Base-by-base conservation (phyloP, 805 yeast genomes). In the Vanderwaltozyma verrucispora region DNA sequence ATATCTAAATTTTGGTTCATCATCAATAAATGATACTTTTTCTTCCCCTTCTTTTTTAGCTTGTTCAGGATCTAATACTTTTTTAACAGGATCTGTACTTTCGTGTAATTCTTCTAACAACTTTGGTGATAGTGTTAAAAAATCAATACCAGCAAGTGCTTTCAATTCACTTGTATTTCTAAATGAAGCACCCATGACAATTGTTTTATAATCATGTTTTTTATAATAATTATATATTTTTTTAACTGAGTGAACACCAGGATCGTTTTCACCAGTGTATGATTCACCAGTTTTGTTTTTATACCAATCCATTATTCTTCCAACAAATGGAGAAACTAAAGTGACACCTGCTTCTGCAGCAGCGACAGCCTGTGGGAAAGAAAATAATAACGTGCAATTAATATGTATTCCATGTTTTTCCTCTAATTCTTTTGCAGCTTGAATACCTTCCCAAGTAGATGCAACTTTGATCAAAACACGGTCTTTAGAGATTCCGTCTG, bases 131-230 rank as follows among this genome's bases (percentile, higher is more conserved):
- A 89, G 85, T 60, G 98, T 89, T 67, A 89, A 73, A 76, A 68
- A 89, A 66, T 89, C 98, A 62, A 83, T 79, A 63, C 98, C 98
- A 44, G 97, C 96, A 52, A 89, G 73, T 52, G 92, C 95, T 65
- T 79, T 80, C 68, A 89, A 84, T 72, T 89, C 96, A 50, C 88
- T 95, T 43, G 71, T 67, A 72, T 86, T 89, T 77, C 98, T 88
- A 85, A 89, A 89, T 40, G 96, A 88, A 43, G 98, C 97, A 66
- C 96, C 98, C 98, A 89, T 89, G 59, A 89, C 96, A 60, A 89
- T 87, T 65, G 98, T 89, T 56, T 89, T 74, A 78, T 89, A 89
- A 51, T 80, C 89, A 65, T 66, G 84, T 72, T 88, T 88, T 79
- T 89, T 89, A 81, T 89, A 89, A 78, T 89, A 89, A 80, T 88